Percentiles rank a stretch among this genome's conserved stretches.
These are phyloP conservation scores for Russula dissimulans DNA, from an alignment of 768 basidiomycete species.

Conservation along the genomic window DNA sequence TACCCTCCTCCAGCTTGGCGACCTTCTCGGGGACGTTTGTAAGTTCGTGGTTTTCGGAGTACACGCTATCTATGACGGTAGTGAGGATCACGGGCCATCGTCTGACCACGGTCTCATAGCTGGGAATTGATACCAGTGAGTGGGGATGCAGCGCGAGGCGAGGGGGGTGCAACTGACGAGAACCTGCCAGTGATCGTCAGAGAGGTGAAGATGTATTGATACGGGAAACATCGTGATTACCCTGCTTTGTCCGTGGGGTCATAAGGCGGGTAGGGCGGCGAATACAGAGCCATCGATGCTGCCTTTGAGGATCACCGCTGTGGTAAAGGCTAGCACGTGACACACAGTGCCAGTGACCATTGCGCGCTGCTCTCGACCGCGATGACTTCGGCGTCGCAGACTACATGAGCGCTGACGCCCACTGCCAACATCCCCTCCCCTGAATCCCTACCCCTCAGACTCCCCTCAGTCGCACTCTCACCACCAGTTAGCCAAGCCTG, in stretches of 20 bases:
- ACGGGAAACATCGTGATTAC: constrained; percentile 29
- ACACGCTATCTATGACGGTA: constrained; percentile 64
- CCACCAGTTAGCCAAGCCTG: too few species aligned
- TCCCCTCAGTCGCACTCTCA: too few species aligned
- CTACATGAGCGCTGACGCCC: too few species aligned
- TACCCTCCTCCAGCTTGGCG: constrained; percentile 61
- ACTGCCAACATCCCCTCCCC: too few species aligned
- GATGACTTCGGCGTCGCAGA: too few species aligned
- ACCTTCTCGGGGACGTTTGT: constrained; percentile 30
- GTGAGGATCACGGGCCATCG: constrained; percentile 85
- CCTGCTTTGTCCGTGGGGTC: constrained; percentile 62
- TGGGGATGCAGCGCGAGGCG: background rate
- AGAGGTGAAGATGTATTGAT: background rate
- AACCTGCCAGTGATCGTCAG: constrained; percentile 33
- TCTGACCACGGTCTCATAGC: constrained; percentile 70
- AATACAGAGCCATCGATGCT: constrained; percentile 27
- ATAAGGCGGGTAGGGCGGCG: constrained; percentile 56
- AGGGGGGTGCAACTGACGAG: constrained; percentile 38
- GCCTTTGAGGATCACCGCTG: too few species aligned
- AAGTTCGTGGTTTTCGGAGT: constrained; percentile 57
- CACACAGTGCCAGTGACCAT: too few species aligned
- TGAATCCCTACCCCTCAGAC: too few species aligned
- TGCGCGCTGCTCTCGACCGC: too few species aligned
- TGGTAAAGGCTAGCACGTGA: too few species aligned
- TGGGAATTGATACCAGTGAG: constrained; percentile 22